phyloP scores from a whole-genome alignment of 257 asterid genomes.

The Solanum acaule region DNA sequence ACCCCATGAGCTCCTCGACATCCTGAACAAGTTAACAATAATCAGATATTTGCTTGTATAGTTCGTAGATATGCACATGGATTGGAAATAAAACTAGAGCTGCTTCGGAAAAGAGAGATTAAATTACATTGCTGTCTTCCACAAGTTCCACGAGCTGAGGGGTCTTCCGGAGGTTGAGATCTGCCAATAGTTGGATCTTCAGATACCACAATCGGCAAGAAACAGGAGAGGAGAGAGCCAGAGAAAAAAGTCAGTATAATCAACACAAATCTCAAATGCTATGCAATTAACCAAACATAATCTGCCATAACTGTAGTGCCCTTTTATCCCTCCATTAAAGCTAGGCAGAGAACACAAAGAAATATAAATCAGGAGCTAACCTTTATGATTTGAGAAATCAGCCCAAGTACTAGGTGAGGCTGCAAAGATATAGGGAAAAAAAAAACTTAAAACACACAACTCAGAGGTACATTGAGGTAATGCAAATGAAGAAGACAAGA shows the following conservation, averaged over 20 bases:
- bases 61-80: not conserved
- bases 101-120: not conserved
- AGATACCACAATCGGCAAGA: constrained; percentile 8
- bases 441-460: not conserved
- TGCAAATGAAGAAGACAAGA: not conserved
- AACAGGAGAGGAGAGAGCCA: not conserved
- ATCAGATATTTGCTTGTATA: not conserved
- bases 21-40: constrained; percentile 48
- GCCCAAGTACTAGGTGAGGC: constrained; percentile 95
- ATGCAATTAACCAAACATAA: not conserved
- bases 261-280: not conserved
- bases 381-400: constrained; percentile 96
- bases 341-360: not conserved
- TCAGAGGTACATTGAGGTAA: not conserved
- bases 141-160: constrained; percentile 96
- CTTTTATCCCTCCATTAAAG: not conserved
- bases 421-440: constrained; percentile 23
- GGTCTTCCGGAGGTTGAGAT: constrained; percentile 95
- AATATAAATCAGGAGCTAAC: constrained; percentile 27
- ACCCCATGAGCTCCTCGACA: constrained; percentile 92
- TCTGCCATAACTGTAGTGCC: not conserved
- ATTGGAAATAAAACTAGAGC: not conserved
- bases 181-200: constrained; percentile 94
- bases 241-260: not conserved
- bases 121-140: constrained; percentile 80